Evolutionary conservation across 176 grass and related monocot species (phyloP).

Genomic region (Alloteropsis semialata): DNA sequence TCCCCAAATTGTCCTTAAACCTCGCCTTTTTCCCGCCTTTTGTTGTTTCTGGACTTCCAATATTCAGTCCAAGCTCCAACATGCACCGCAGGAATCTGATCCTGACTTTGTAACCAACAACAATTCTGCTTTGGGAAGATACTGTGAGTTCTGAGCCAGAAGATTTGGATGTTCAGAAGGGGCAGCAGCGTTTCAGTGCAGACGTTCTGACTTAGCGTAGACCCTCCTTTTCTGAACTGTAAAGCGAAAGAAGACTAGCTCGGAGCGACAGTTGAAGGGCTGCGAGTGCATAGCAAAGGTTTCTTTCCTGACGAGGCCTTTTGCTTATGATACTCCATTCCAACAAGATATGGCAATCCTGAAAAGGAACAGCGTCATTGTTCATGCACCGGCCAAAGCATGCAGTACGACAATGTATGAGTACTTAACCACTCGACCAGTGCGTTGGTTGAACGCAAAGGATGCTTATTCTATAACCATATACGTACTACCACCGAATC

Average conservation of each 20-base stretch:
- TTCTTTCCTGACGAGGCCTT: background rate
- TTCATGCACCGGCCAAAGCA: constrained; percentile 20
- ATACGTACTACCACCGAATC: background rate
- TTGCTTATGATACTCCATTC: background rate
- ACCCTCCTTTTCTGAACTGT: background rate
- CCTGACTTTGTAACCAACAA: background rate
- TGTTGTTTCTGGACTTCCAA: background rate
- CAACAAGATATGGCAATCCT: background rate
- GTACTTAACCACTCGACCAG: constrained; percentile 11
- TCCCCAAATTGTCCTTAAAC: background rate
- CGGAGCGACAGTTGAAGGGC: background rate
- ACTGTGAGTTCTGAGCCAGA: background rate
- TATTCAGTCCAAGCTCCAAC: background rate
- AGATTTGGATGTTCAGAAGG: constrained; percentile 1
- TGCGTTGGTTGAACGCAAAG: constrained; percentile 27
- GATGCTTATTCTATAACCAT: constrained; percentile 15
- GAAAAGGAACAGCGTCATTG: background rate
- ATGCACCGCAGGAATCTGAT: background rate
- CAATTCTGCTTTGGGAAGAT: background rate
- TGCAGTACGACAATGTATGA: background rate
- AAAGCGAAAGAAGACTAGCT: background rate
- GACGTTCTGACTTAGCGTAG: background rate
- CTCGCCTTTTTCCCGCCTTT: background rate
- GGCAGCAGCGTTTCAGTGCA: background rate
- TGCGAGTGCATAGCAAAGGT: background rate